Percentiles rank a stretch among this genome's conserved stretches.
These are phyloP conservation scores for Cytidiella melzeri DNA, from an alignment of 768 basidiomycete species.

Conservation along the genomic window DNA sequence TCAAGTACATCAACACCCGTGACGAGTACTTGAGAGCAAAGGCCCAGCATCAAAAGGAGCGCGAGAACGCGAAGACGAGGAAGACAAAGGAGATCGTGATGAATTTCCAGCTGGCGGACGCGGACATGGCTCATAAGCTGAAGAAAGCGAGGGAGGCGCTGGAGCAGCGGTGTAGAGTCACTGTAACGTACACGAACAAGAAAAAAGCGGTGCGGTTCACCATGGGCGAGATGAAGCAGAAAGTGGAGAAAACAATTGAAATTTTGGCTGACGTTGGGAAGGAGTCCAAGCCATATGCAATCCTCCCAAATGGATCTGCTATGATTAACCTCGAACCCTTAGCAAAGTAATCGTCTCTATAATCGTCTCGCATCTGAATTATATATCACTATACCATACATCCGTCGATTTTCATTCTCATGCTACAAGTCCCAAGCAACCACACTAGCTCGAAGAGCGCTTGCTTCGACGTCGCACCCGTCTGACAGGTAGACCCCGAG, in stretches of 20 bases:
- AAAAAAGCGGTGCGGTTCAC: slow-evolving; percentile 32
- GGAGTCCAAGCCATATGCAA: slow-evolving; percentile 45
- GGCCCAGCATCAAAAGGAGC: slow-evolving; percentile 31
- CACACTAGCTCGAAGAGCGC: no score
- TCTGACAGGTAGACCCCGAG: slow-evolving; percentile 29
- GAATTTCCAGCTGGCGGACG: slow-evolving; percentile 55
- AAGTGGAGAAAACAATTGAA: slow-evolving; percentile 37
- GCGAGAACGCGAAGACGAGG: slow-evolving; percentile 18
- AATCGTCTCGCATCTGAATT: background rate
- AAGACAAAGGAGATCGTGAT: slow-evolving; percentile 65
- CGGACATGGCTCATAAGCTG: slow-evolving; percentile 64
- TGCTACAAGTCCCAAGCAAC: no score
- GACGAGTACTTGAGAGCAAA: slow-evolving; percentile 34
- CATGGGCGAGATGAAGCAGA: slow-evolving; percentile 35
- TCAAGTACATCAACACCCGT: slow-evolving; percentile 48
- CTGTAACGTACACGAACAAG: slow-evolving; percentile 51
- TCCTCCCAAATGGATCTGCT: slow-evolving; percentile 29
- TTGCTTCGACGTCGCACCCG: slow-evolving; percentile 13
- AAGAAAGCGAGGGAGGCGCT: slow-evolving; percentile 51
- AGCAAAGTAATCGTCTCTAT: slow-evolving; percentile 5
- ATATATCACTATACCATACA: background rate
- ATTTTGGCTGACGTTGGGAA: slow-evolving; percentile 42
- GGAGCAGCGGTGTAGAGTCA: slow-evolving; percentile 52
- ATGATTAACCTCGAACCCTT: slow-evolving; percentile 40
- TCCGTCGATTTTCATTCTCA: background rate